A percentile compares a stretch with the other conserved stretches of the same genome.
Conservation (phyloP, 495 filamentous ascomycete genomes). For the Hypomontagnella submonticulosa region DNA sequence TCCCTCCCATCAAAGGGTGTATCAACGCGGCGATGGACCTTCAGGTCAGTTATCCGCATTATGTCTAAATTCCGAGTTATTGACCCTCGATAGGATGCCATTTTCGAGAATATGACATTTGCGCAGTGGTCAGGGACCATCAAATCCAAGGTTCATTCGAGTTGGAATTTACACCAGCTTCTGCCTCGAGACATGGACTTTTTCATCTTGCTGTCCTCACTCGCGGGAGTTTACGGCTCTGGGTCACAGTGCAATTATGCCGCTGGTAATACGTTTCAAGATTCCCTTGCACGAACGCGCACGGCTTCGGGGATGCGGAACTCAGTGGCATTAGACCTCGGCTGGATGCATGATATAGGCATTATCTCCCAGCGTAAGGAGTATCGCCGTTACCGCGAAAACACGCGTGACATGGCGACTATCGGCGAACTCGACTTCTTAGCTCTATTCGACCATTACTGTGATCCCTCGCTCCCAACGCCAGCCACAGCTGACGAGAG, state of each 20-base stretch:
- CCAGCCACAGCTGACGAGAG: no score
- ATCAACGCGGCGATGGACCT: constrained; percentile 62
- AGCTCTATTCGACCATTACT: no score
- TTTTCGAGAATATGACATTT: constrained; percentile 61
- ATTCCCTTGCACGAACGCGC: constrained; percentile 52
- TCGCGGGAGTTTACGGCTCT: constrained; percentile 60
- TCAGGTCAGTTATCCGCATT: constrained; percentile 25
- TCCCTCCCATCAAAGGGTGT: constrained; percentile 66
- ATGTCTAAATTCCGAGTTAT: no score
- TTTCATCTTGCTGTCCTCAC: constrained; percentile 67
- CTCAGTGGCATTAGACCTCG: constrained; percentile 60
- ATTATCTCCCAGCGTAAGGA: constrained; percentile 34
- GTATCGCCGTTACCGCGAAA: no score
- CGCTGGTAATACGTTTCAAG: constrained; percentile 67
- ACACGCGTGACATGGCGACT: no score
- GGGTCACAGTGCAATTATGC: constrained; percentile 67
- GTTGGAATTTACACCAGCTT: constrained; percentile 59
- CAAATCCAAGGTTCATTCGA: constrained; percentile 58
- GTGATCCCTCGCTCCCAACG: no score
- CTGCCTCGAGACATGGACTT: constrained; percentile 62
- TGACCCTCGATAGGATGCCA: constrained; percentile 42
- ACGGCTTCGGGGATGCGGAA: constrained; percentile 51
- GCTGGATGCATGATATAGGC: constrained; percentile 55
- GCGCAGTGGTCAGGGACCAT: constrained; percentile 54
- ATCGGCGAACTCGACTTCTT: no score